Conservation (phyloP, 352 stramenopile species). For the Phytopythium delawarense region DNA sequence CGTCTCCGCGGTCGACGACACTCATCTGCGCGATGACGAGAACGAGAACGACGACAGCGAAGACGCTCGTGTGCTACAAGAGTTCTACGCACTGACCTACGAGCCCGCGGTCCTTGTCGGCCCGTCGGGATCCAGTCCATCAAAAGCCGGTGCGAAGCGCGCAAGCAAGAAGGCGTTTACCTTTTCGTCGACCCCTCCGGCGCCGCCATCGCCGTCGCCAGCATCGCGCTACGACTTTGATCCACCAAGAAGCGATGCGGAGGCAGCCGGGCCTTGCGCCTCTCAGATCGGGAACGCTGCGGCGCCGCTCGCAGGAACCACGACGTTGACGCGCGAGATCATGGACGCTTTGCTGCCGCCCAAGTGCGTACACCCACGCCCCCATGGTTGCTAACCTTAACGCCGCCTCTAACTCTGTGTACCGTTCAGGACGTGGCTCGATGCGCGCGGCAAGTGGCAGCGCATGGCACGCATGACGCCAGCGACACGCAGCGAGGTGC, state of each 20-base stretch:
- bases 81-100: constrained; percentile 64
- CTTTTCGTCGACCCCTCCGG: constrained; percentile 9
- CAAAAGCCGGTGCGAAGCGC: constrained; percentile 12
- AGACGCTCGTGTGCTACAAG: constrained; percentile 30
- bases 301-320: not conserved
- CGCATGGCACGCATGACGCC: constrained; percentile 54
- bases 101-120: constrained; percentile 44
- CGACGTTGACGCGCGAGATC: constrained; percentile 39
- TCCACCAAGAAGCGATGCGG: not conserved
- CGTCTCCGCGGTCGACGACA: not conserved
- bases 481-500: constrained; percentile 35
- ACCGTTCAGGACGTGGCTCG: constrained; percentile 43
- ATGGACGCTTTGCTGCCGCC: constrained; percentile 68
- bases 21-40: not conserved
- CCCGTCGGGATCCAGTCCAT: constrained; percentile 21
- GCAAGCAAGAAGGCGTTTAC: not conserved
- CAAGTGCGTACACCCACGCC: constrained; percentile 30
- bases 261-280: not conserved
- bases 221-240: constrained; percentile 4
- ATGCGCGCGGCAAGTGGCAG: constrained; percentile 58
- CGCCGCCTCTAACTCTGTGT: constrained; percentile 4
- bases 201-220: constrained; percentile 16
- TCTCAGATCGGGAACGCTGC: constrained; percentile 6
- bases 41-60: not conserved
- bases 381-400: not conserved